Evolutionary conservation across 169 alveolate genomes (phyloP), one percentile per base, ranked within the genome.

Genomic region (Plasmodium vinckei): DNA sequence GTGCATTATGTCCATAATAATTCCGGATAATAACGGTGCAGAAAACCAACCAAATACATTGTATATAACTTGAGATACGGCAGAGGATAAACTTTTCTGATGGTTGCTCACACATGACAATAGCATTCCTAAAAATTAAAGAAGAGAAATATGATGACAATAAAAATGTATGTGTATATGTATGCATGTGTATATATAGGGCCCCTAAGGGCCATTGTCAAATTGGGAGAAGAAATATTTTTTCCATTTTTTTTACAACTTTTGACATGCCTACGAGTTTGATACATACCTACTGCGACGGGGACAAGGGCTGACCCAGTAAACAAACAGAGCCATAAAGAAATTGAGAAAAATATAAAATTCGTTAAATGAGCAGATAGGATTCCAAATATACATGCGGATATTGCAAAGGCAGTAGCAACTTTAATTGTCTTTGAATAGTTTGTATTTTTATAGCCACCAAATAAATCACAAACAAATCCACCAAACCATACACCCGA

Each of bases 401-500:
- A 84, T 49, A 92, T 89, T 6, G 95, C 96, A 92, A 94, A 94
- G 15, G 92, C 92, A 19, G 95, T 91, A n/a, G 95, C 93, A 44
- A 94, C 94, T 54, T 92, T 90, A 21, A 94, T 88, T 0, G 96
- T 95, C 61, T 71, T 89, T 12, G 92, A 87, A 10, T 86, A 92
- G 82, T 94, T 93, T 39, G 94, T 92, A 46, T 94, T 94, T 53
- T 95, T 94, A 59, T 94, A 92, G 2, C 95, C 96, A 7, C 95
- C 96, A 73, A 95, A 87, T 21, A 65, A 84, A 87, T 96, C 98
- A 67, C 96, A 93, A 19, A 96, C 57, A 19, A 92, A 88, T 5
- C 97, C 96, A 23, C 98, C 98, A 17, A 88, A 92, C 88, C 95
- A 57, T 9, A 96, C 96, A 12, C 98, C 98, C 0, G 92, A 64